Percentiles rank a stretch among this genome's conserved stretches.
Evolutionary conservation across 164 flowering plant species (phyloP).

Genomic region (Santalum album): DNA sequence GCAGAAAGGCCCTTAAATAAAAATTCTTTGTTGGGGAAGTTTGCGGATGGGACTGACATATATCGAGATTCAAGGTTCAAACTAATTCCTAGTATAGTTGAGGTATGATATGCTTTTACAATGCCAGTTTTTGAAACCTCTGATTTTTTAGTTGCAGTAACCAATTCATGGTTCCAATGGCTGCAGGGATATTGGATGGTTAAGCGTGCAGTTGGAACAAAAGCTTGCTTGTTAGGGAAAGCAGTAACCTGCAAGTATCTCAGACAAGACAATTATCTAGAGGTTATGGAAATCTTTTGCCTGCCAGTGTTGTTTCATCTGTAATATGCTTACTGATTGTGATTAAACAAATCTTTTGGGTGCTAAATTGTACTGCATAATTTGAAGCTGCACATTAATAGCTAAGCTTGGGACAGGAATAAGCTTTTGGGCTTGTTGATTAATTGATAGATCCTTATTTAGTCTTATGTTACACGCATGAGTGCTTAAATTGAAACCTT

Average conservation of each 20-base stretch:
- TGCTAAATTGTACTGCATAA: too few relatives aligned
- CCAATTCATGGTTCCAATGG: conserved; percentile 8
- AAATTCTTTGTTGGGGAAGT: conserved; percentile 62
- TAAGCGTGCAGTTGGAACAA: conserved; percentile 94
- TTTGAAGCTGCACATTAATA: too few relatives aligned
- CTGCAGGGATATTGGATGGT: conserved; percentile 97
- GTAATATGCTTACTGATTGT: too few relatives aligned
- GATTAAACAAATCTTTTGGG: too few relatives aligned
- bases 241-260: conserved; percentile 89
- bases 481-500: too few relatives aligned
- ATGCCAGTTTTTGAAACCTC: background rate
- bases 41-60: conserved; percentile 70
- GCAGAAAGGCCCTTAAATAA: conserved; percentile 71
- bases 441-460: too few relatives aligned
- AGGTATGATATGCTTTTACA: conserved; percentile 37
- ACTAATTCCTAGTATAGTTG: conserved; percentile 83
- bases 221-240: conserved; percentile 91
- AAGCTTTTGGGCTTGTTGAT: too few relatives aligned
- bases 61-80: conserved; percentile 88
- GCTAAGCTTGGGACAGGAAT: too few relatives aligned
- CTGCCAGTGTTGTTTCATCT: background rate
- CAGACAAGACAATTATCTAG: conserved; percentile 81
- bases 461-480: too few relatives aligned
- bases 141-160: conserved; percentile 1
- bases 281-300: conserved; percentile 34